phyloP scores from a whole-genome alignment of 73 alveolate genomes.

The Breviolum minutum region DNA sequence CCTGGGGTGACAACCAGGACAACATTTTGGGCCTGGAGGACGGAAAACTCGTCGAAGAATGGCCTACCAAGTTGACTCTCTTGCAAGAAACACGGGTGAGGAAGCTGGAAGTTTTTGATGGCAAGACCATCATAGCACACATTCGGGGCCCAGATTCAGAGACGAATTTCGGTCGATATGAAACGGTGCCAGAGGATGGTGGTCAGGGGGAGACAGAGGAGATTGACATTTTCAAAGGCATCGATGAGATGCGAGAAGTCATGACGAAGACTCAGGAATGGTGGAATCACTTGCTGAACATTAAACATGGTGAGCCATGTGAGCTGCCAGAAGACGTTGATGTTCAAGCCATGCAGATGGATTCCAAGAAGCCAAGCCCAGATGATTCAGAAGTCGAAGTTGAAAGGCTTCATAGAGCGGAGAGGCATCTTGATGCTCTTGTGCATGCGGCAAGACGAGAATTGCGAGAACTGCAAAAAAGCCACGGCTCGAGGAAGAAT shows the following conservation, averaged over 20 bases:
- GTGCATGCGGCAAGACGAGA: conserved; percentile 71
- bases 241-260: conserved; percentile 85
- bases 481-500: conserved; percentile 78
- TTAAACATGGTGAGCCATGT: conserved; percentile 92
- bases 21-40: conserved; percentile 78
- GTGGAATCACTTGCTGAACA: conserved; percentile 94
- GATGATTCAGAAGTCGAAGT: conserved; percentile 53
- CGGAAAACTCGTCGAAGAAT: conserved; percentile 24
- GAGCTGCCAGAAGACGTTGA: conserved; percentile 73
- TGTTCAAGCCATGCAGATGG: conserved; percentile 10
- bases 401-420: conserved; percentile 81
- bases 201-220: conserved; percentile 80
- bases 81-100: conserved; percentile 79
- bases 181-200: conserved; percentile 80
- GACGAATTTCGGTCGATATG: conserved; percentile 67
- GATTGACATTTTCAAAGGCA: conserved; percentile 89
- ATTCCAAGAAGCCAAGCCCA: background rate
- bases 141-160: conserved; percentile 74
- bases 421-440: conserved; percentile 84
- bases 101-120: conserved; percentile 80
- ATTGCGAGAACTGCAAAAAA: conserved; percentile 38
- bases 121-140: conserved; percentile 92
- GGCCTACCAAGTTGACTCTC: conserved; percentile 77
- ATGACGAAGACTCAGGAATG: conserved; percentile 94
- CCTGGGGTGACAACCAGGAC: conserved; percentile 95